Evolutionary conservation across 371 early-diverging fungal genomes (phyloP), one percentile per base, ranked within the genome.

Genomic region (Zychaea mexicana): DNA sequence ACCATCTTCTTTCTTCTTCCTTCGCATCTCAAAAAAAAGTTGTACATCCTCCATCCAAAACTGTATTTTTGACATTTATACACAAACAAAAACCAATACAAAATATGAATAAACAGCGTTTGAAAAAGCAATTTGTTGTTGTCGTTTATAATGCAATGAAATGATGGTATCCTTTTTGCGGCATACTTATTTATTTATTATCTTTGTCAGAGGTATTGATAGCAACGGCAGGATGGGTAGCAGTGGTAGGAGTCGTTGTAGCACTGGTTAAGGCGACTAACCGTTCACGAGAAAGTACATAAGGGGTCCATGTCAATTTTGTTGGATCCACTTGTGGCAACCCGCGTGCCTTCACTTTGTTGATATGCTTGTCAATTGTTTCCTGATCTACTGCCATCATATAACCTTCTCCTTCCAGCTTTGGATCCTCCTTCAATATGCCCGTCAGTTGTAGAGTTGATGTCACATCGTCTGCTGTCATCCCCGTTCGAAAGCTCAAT

Each of bases 391-490:
- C 56, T 36, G 60, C 46, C 8, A 82, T 27, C 9, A 62, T 57
- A 52, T 78, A 78, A 9, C 47, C 26, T 12, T 42, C 36, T n/a
- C n/a, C n/a, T 10, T 66, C 47, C 3, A 12, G 36, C 2, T 39
- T 27, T 31, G 38, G 6, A 36, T 63, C 38, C 42, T 53, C 42
- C 6, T 60, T 62, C 17, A 85, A 61, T 80, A 87, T 81, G 32
- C 71, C 64, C 52, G 79, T 84, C 3, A 77, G 77, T 69, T 90
- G 84, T n/a, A 93, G 65, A 0, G 91, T 90, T 5, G 88, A 82
- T 17, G 90, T 76, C 22, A 93, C 76, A 68, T 93, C 93, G 42
- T 92, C 88, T 15, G 72, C 57, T 0, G 89, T 88, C 81, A 93
- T 90, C 10, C 88, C 81, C 1, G 93, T 92, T 46, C 72, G 65